Conservation (phyloP, 2,329 filamentous ascomycete species). For the Fusarium falciforme region DNA sequence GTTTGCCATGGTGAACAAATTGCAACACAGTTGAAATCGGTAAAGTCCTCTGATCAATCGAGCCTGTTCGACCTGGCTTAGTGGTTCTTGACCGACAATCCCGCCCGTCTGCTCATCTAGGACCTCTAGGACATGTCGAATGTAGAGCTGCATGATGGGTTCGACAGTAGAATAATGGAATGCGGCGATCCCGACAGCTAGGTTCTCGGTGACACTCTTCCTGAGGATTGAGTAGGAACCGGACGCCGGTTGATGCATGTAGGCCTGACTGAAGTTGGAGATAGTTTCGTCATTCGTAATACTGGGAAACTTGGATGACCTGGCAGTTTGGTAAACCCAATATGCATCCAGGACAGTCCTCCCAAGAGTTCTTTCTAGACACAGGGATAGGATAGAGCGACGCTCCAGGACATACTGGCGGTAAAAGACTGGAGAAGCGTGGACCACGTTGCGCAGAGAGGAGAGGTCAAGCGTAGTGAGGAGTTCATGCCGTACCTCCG, state of each 20-base stretch:
- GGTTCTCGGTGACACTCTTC: constrained; percentile 3
- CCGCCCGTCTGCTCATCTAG: background rate
- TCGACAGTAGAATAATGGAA: background rate
- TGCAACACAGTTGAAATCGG: constrained; percentile 3
- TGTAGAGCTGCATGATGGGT: background rate
- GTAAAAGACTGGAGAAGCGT: background rate
- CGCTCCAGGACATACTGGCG: background rate
- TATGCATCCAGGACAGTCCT: background rate
- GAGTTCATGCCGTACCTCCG: constrained; percentile 1
- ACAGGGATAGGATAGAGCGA: background rate
- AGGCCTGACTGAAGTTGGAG: constrained; percentile 1
- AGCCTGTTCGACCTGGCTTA: background rate
- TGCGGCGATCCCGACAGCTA: background rate
- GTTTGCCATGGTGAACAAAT: background rate
- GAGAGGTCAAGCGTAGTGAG: background rate
- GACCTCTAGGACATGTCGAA: background rate
- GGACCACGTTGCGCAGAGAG: background rate
- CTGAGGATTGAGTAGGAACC: background rate
- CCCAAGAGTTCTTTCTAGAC: background rate
- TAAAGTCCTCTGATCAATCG: background rate
- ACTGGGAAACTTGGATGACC: background rate
- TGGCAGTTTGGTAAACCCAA: background rate
- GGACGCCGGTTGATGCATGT: background rate
- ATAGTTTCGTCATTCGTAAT: background rate
- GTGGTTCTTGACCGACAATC: background rate